Base-by-base conservation (phyloP, 345 rosid species). In the Salix purpurea region DNA sequence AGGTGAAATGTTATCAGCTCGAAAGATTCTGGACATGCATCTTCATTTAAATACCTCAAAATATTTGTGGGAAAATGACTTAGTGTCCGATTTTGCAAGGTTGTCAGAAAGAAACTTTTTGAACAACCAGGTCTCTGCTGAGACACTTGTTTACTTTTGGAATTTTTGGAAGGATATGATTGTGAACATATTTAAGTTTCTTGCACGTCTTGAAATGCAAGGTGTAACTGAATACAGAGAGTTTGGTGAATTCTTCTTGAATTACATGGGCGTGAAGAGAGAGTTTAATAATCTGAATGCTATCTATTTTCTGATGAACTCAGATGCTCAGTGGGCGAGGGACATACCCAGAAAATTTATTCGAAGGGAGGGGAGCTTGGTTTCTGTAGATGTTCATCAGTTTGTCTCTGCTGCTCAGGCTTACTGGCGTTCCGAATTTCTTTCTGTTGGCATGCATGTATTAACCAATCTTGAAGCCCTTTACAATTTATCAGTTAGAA, bases 131-230 rank as follows among this genome's bases (percentile, higher is more conserved):
- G 79, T 81, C 58, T 82, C 87, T 3, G 6, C 69, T 48, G 87
- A 85, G 68, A 81, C 86, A 2, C 82, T 85, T 37, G 71, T 85
- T 54, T 77, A 78, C 82, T 84, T 79, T 67, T 89, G 92, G 92
- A 86, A 79, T 50, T 79, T 76, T 32, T 84, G 87, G 89, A 81
- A 75, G 77, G 85, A 85, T 21, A 72, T 34, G 39, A 64, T 87
- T 62, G 36, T 78, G 18, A 69, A 72, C 37, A 77, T 85, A 60
- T 64, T 85, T 4, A 42, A 77, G 46, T 74, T 24, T 74, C 84
- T 70, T 54, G 70, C 30, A 34, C 42, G 18, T 34, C 60, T 74
- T 68, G 71, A 71, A 60, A 70, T 8, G 24, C 46, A 6, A n/a
- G 67, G 58, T 69, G 42, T 8, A 8, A 46, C 10, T 61, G 80